phyloP scores from a whole-genome alignment of 139 green algal species.

The Pleodorina starrii region DNA sequence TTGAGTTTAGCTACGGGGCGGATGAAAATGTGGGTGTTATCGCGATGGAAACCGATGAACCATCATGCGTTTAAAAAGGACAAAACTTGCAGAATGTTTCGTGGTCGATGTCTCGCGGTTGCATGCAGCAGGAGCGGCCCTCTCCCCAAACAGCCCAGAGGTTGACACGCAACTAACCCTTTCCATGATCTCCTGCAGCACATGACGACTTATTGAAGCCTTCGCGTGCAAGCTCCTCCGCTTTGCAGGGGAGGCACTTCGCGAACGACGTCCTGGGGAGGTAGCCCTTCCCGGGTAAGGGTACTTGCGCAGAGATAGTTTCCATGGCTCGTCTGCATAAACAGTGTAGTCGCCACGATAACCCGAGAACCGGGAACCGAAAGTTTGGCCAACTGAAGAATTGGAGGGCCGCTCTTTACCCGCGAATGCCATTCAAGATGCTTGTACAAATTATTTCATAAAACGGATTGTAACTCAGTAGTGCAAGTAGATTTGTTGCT shows the following conservation, averaged over 20 bases:
- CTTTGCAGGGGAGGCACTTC: not conserved
- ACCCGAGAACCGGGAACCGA: conserved; percentile 24
- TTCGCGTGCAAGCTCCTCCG: not conserved
- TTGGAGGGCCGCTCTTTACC: not conserved
- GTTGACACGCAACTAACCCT: not conserved
- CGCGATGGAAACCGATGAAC: too few species aligned
- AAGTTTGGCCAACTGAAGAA: not conserved
- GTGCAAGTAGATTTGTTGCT: too few species aligned
- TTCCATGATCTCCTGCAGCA: not conserved
- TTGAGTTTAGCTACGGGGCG: not conserved
- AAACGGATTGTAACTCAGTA: too few species aligned
- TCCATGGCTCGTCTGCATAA: conserved; percentile 39
- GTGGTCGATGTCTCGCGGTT: not conserved
- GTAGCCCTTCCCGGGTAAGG: not conserved
- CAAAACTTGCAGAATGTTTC: too few species aligned
- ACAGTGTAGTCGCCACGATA: conserved; percentile 15
- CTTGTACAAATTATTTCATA: too few species aligned
- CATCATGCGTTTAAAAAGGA: too few species aligned
- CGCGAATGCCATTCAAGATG: too few species aligned
- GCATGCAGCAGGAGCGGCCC: not conserved
- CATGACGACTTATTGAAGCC: not conserved
- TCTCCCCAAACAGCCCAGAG: not conserved
- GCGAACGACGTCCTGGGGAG: not conserved
- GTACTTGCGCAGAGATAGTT: not conserved
- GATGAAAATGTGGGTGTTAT: not conserved